Conservation (phyloP, 176 grass and related monocot genomes). For the Musa acuminata region DNA sequence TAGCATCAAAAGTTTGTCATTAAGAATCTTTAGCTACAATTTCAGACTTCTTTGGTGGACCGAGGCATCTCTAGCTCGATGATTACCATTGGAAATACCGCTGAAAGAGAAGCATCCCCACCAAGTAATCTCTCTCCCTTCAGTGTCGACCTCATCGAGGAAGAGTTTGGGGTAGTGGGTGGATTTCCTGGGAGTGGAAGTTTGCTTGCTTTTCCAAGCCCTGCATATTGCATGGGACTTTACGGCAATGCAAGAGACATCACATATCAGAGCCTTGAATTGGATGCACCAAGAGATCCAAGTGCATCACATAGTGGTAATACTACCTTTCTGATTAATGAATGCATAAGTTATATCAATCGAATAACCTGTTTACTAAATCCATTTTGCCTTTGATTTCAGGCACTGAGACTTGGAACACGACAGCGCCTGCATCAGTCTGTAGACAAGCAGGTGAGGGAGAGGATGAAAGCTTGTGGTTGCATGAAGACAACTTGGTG, state of each 20-base stretch:
- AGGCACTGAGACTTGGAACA: conserved; percentile 21
- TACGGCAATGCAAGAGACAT: neutral
- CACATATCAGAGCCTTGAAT: neutral
- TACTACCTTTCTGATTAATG: neutral
- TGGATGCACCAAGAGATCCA: neutral
- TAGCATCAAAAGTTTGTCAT: too few species aligned
- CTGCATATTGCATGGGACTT: conserved; percentile 3
- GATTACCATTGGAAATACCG: neutral
- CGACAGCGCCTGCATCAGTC: neutral
- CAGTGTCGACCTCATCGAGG: neutral
- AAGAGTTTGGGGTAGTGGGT: neutral
- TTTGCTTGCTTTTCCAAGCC: conserved; percentile 1
- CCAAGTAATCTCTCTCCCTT: conserved; percentile 15
- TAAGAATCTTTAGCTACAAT: neutral
- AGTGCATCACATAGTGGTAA: neutral
- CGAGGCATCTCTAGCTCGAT: neutral
- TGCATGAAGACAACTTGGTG: conserved; percentile 15
- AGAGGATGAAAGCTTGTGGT: conserved; percentile 22
- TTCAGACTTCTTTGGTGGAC: conserved; percentile 4
- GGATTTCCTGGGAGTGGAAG: neutral
- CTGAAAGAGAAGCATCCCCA: conserved; percentile 5
- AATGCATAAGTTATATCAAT: too few species aligned
- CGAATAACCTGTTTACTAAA: too few species aligned
- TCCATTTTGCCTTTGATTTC: neutral
- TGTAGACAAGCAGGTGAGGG: conserved; percentile 23